Conservation (phyloP, 805 yeast species). For the Kodamaea leandrae region DNA sequence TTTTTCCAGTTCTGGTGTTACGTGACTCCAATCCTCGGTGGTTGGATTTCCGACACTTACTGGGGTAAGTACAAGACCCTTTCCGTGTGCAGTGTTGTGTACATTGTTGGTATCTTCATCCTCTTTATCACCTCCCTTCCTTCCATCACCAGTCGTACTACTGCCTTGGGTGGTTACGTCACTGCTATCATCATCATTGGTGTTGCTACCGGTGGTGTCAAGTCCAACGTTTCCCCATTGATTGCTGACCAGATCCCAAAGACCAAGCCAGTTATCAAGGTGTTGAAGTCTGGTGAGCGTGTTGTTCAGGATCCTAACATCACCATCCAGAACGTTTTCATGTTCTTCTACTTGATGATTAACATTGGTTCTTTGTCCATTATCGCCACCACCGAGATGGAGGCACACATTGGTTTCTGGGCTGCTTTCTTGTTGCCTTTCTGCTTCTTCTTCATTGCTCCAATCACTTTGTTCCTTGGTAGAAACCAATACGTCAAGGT, state of each 20-base stretch:
- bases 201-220: conserved; percentile 78
- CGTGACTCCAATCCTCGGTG: conserved; percentile 75
- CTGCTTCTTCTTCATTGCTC: conserved; percentile 52
- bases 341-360: conserved; percentile 73
- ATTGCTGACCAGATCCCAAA: conserved; percentile 55
- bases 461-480: conserved; percentile 52
- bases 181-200: conserved; percentile 61
- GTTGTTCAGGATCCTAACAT: conserved; percentile 59
- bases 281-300: conserved; percentile 38
- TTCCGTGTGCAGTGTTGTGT: conserved; percentile 55
- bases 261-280: conserved; percentile 37
- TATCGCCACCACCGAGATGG: conserved; percentile 74
- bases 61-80: conserved; percentile 74
- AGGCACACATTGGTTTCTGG: conserved; percentile 63
- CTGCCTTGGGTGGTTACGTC: conserved; percentile 63
- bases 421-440: conserved; percentile 74
- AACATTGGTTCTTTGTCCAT: conserved; percentile 74
- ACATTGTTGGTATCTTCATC: conserved; percentile 60
- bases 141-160: conserved; percentile 44
- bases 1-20: conserved; percentile 83
- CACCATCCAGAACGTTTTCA: conserved; percentile 70
- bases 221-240: conserved; percentile 70
- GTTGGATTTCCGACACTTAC: conserved; percentile 69
- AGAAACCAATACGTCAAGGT: conserved; percentile 53
- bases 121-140: conserved; percentile 72